These are phyloP conservation scores for Kickxella alabastrina DNA, from an alignment of 192 early-diverging fungal genomes.

Conservation along the genomic window DNA sequence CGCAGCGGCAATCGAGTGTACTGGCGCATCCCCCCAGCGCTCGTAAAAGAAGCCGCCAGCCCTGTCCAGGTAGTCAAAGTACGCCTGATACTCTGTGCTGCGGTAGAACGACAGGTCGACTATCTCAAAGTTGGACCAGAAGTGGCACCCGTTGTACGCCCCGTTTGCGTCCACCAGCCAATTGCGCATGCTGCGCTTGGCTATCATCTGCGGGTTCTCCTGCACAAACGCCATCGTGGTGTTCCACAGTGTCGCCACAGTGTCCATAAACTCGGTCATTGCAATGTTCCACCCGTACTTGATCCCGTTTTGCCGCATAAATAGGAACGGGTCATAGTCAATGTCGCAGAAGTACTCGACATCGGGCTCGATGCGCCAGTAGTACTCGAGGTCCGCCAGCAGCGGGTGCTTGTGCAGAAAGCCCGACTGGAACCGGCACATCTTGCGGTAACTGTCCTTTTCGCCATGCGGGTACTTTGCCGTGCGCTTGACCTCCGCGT, in stretches of 20 bases:
- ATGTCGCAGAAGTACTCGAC: slow-evolving; percentile 49
- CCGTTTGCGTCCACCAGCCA: slow-evolving; percentile 33
- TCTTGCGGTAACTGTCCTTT: slow-evolving; percentile 36
- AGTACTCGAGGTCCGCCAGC: slow-evolving; percentile 38
- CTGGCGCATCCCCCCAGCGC: slow-evolving; percentile 62
- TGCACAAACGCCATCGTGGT: slow-evolving; percentile 18
- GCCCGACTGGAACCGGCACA: slow-evolving; percentile 44
- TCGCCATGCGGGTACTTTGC: slow-evolving; percentile 29
- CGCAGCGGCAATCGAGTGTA: slow-evolving; percentile 64
- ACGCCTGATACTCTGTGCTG: slow-evolving; percentile 54
- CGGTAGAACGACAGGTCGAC: slow-evolving; percentile 69
- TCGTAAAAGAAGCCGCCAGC: slow-evolving; percentile 88
- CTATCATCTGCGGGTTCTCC: slow-evolving; percentile 19
- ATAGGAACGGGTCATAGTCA: slow-evolving; percentile 42
- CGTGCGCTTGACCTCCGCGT: slow-evolving; percentile 6
- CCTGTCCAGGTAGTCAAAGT: slow-evolving; percentile 70
- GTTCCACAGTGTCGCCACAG: slow-evolving; percentile 39
- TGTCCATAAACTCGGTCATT: slow-evolving; percentile 25
- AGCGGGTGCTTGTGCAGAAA: slow-evolving; percentile 39
- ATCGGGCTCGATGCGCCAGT: slow-evolving; percentile 53
- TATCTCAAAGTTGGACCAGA: slow-evolving; percentile 91
- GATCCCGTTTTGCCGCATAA: slow-evolving; percentile 31
- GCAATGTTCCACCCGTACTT: slow-evolving; percentile 43
- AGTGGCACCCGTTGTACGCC: slow-evolving; percentile 65
- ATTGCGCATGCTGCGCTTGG: slow-evolving; percentile 17